Conservation (phyloP, 2,329 filamentous ascomycete genomes). For the Davidsoniella virescens region DNA sequence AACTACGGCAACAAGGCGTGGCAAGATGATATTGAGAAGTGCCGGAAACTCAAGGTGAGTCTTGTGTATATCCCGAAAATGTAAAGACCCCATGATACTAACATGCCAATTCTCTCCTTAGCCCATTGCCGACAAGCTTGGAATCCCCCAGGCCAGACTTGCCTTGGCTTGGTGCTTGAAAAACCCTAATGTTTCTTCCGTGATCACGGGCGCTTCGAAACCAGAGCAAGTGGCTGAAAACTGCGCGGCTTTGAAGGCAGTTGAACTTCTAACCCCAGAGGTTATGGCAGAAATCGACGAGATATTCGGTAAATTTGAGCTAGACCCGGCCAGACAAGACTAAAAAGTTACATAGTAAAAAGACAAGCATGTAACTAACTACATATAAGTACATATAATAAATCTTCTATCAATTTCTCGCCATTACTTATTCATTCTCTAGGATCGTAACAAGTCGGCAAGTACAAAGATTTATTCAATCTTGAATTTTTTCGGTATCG, state of each 20-base stretch:
- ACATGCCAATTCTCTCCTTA: neutral
- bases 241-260: conserved; percentile 28
- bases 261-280: conserved; percentile 32
- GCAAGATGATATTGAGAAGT: conserved; percentile 30
- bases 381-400: too few relatives aligned
- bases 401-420: too few relatives aligned
- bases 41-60: conserved; percentile 23
- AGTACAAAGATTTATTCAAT: too few relatives aligned
- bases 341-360: neutral
- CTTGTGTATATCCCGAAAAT: neutral
- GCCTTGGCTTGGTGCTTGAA: conserved; percentile 37
- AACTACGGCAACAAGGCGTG: conserved; percentile 39
- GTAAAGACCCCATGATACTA: neutral
- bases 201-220: conserved; percentile 35
- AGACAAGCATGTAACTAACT: too few relatives aligned
- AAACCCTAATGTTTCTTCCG: conserved; percentile 36
- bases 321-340: conserved; percentile 12
- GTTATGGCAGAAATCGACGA: conserved; percentile 34
- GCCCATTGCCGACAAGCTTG: conserved; percentile 40
- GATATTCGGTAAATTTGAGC: conserved; percentile 20
- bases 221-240: conserved; percentile 37
- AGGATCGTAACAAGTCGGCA: too few relatives aligned
- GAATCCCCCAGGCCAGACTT: conserved; percentile 33
- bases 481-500: too few relatives aligned
- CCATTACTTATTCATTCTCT: too few relatives aligned